These are phyloP conservation scores for Fusarium sp. DNA, from an alignment of 2,329 filamentous ascomycete genomes.

Conservation along the genomic window DNA sequence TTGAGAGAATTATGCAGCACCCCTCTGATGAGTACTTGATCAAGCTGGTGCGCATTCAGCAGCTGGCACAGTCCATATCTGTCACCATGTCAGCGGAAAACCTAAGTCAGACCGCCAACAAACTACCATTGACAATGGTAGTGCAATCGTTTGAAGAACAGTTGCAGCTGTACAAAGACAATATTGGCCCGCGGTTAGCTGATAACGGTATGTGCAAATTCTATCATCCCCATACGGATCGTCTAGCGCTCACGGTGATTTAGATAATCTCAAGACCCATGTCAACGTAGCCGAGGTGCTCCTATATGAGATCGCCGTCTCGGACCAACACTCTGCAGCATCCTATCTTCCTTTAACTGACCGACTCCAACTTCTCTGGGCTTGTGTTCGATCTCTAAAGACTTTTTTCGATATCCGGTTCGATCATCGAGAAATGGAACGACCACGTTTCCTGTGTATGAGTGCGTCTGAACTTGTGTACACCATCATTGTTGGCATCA, in stretches of 20 bases:
- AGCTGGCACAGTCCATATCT: constrained; percentile 61
- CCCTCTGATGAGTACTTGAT: constrained; percentile 59
- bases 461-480: constrained; percentile 61
- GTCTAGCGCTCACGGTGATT: constrained; percentile 8
- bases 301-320: constrained; percentile 60
- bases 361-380: constrained; percentile 60
- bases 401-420: constrained; percentile 56
- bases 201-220: constrained; percentile 49
- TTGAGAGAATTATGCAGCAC: constrained; percentile 57
- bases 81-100: constrained; percentile 52
- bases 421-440: constrained; percentile 46
- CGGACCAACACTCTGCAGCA: constrained; percentile 51
- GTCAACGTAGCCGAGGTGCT: constrained; percentile 59
- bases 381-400: constrained; percentile 56
- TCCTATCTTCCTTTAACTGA: constrained; percentile 52
- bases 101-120: constrained; percentile 48
- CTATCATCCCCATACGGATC: neutral
- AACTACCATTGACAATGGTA: constrained; percentile 55
- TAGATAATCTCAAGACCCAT: constrained; percentile 57
- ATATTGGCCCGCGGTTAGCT: constrained; percentile 51
- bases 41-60: constrained; percentile 60
- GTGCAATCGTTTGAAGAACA: constrained; percentile 59
- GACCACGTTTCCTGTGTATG: constrained; percentile 57
- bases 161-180: constrained; percentile 54
- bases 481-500: constrained; percentile 59